Evolutionary conservation across 495 filamentous ascomycete species (phyloP), one percentile per base, ranked within the genome.

Genomic region (Penicillium ochrochloron): DNA sequence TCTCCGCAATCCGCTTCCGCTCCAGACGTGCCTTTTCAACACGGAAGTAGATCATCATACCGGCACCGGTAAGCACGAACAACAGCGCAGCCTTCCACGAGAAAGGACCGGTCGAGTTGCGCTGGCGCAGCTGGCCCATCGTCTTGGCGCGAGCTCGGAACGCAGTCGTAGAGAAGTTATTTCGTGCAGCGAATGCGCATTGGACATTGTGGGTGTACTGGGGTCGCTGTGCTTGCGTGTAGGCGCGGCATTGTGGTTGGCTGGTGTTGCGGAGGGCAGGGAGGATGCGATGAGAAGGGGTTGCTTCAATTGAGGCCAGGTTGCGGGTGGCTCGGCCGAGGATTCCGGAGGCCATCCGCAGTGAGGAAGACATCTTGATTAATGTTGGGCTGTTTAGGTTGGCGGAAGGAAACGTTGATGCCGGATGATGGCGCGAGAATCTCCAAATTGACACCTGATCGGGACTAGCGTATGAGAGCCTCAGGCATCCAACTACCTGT

Each of bases 21-120:
- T 93, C 88, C 85, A 99, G 85, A 58, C 96, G 88, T 58, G 85
- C 86, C 80, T 97, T 97, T 75, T 99, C 95, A 61, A 84, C 81
- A 59, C 91, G 90, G 82, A 99, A 98, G 76, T 97, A 99, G 67
- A 89, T 84, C 53, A 91, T 88, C 67, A 99, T 86, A 42, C 88
- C 90, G 2, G 77, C 85, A 64, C 90, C 92, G 2, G 93, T 87
- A 27, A 86, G 51, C 59, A 97, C 82, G 83, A 99, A 98, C 59
- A 98, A 84, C 66, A 92, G 64, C 11, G 92, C 94, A 8, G 94
- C 89, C 76, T 91, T 90, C 88, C 89, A 92, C 50, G 92, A 96
- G 81, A 99, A 97, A 37, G 94, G 94, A 9, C 80, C 80, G 46
- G 73, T 82, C 14, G 72, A 69, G 65, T 78, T 74, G 23, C 80